Evolutionary conservation across 2,329 filamentous ascomycete genomes (phyloP).

Genomic region (Talaromyces rugulosus): DNA sequence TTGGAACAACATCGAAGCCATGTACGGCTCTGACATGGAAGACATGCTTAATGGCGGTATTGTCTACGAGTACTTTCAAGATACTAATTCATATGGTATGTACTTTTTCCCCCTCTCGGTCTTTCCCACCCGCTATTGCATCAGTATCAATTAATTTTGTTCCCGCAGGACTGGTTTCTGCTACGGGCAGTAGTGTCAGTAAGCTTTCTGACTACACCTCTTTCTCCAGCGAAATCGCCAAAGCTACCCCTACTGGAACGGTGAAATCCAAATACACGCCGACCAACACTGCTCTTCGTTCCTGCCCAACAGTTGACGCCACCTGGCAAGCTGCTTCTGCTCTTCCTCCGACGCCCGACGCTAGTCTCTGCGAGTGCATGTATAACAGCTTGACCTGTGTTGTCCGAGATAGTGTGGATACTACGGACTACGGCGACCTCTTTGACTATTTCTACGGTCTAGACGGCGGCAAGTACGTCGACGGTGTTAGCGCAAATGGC

Average conservation of each 20-base stretch:
- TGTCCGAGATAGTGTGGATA: slow-evolving; percentile 55
- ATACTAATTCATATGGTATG: slow-evolving; percentile 79
- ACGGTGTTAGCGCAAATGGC: slow-evolving; percentile 36
- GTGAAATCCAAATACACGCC: slow-evolving; percentile 65
- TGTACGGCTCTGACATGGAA: slow-evolving; percentile 79
- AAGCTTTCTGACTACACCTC: slow-evolving; percentile 71
- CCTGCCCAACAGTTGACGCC: slow-evolving; percentile 64
- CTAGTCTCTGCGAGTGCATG: slow-evolving; percentile 82
- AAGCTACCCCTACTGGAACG: slow-evolving; percentile 63
- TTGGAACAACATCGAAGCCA: slow-evolving; percentile 78
- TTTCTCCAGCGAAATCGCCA: slow-evolving; percentile 66
- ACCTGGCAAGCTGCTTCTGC: slow-evolving; percentile 65
- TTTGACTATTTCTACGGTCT: slow-evolving; percentile 55
- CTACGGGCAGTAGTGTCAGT: slow-evolving; percentile 60
- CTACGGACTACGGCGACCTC: slow-evolving; percentile 59
- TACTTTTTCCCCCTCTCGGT: slow-evolving; percentile 2
- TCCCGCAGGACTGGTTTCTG: slow-evolving; percentile 47
- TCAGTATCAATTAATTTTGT: slow-evolving; percentile 13
- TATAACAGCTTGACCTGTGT: slow-evolving; percentile 67
- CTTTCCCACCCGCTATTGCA: background rate
- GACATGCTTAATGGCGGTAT: slow-evolving; percentile 90
- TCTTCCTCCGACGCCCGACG: slow-evolving; percentile 80
- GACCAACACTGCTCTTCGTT: slow-evolving; percentile 62
- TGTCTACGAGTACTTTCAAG: slow-evolving; percentile 98
- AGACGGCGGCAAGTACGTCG: slow-evolving; percentile 24